Evolutionary conservation across 169 alveolate genomes (phyloP).

Genomic region (Cryptosporidium baileyi): DNA sequence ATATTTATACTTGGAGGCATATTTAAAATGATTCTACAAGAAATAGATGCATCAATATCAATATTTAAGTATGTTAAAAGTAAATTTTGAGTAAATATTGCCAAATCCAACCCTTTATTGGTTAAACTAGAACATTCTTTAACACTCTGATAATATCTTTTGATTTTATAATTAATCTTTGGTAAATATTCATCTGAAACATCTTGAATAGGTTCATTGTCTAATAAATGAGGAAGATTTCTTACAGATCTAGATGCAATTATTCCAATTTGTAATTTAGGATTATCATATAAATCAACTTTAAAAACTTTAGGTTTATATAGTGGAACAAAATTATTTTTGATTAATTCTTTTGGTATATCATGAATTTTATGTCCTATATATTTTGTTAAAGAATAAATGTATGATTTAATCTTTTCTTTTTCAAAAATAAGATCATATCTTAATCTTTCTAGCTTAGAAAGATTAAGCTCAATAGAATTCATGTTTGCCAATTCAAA

Average conservation of each 20-base stretch:
- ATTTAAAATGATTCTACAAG: conserved; percentile 7
- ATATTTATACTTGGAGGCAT: conserved; percentile 41
- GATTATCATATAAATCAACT: background rate
- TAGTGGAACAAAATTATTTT: background rate
- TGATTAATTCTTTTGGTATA: background rate
- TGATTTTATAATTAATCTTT: background rate
- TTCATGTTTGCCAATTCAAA: conserved; percentile 2
- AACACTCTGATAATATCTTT: background rate
- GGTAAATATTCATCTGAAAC: background rate
- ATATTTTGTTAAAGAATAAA: background rate
- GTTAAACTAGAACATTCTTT: conserved; percentile 42
- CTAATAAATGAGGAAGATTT: background rate
- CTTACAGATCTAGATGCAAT: conserved; percentile 2
- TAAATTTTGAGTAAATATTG: conserved; percentile 1
- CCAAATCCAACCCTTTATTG: conserved; percentile 49
- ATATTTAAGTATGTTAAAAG: background rate
- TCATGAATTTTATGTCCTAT: conserved; percentile 55
- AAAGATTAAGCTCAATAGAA: background rate
- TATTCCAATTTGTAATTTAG: background rate
- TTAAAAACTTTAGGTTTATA: conserved; percentile 44
- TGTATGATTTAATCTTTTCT: background rate
- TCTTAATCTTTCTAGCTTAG: conserved; percentile 26
- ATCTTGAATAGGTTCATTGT: conserved; percentile 3
- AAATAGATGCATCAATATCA: background rate
- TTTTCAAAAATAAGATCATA: conserved; percentile 36